These are phyloP conservation scores for Tilletia caries DNA, from an alignment of 1,284 basidiomycete species.

Conservation along the genomic window DNA sequence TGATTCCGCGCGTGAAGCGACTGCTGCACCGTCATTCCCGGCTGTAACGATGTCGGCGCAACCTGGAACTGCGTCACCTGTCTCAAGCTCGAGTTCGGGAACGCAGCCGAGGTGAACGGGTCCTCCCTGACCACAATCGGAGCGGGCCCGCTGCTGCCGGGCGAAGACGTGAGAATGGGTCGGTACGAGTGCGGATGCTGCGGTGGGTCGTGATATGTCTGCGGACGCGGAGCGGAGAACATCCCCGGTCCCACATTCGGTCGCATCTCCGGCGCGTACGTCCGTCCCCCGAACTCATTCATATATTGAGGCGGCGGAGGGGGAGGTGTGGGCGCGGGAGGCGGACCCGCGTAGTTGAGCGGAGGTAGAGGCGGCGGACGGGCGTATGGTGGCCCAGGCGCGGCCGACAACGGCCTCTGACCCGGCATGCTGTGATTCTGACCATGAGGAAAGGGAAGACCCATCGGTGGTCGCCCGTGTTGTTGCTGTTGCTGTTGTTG, in stretches of 20 bases:
- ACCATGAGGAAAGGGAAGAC: background rate
- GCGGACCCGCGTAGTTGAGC: background rate
- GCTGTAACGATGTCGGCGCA: conserved; percentile 27
- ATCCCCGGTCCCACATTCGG: conserved; percentile 17
- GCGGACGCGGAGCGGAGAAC: conserved; percentile 28
- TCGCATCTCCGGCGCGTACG: background rate
- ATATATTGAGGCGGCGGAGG: background rate
- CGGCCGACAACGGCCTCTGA: conserved; percentile 9
- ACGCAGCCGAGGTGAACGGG: conserved; percentile 38
- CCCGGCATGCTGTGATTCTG: background rate
- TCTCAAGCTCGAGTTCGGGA: conserved; percentile 43
- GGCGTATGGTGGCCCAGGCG: background rate
- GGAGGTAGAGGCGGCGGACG: conserved; percentile 11
- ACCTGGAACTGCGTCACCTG: conserved; percentile 46
- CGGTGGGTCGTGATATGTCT: conserved; percentile 36
- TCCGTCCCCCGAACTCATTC: conserved; percentile 20
- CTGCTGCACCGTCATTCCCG: conserved; percentile 49
- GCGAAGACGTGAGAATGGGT: background rate
- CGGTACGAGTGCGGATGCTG: conserved; percentile 21
- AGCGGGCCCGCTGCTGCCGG: background rate
- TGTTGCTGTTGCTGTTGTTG: background rate
- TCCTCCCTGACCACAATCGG: conserved; percentile 30
- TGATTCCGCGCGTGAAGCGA: conserved; percentile 23
- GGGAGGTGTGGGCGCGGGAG: background rate
- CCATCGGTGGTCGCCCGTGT: background rate